Conservation (phyloP, 2,329 filamentous ascomycete genomes). For the Raffaelea arxii region DNA sequence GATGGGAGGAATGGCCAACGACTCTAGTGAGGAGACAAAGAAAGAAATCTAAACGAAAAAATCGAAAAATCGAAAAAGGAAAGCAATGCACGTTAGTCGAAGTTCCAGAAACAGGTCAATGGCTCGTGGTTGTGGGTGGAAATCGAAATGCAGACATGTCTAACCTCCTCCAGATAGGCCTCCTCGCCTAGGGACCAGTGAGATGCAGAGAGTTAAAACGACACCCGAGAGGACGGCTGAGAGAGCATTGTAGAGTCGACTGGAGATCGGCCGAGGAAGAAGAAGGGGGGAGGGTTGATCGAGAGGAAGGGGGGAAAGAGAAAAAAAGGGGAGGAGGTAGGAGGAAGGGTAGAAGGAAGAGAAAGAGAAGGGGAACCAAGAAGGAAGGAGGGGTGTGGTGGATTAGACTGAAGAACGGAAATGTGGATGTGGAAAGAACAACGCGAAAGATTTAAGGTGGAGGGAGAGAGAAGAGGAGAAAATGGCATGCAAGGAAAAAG, state of each 20-base stretch:
- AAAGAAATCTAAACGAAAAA: constrained; percentile 1
- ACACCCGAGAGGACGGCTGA: not conserved
- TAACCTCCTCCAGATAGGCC: not conserved
- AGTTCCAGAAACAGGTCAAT: not conserved
- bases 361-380: not conserved
- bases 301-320: not conserved
- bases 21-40: constrained; percentile 4
- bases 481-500: not conserved
- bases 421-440: not conserved
- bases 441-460: constrained; percentile 1
- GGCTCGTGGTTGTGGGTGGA: not conserved
- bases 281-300: not conserved
- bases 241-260: not conserved
- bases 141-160: not conserved
- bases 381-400: not conserved
- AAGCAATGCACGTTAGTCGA: not conserved
- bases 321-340: not conserved
- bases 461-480: not conserved
- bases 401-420: no score
- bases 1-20: constrained; percentile 1
- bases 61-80: not conserved
- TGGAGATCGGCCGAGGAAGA: not conserved
- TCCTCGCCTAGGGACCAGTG: not conserved
- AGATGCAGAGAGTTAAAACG: not conserved
- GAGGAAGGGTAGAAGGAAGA: not conserved